phyloP scores from a whole-genome alignment of 495 filamentous ascomycete genomes.

The Chlorociboria aeruginascens region DNA sequence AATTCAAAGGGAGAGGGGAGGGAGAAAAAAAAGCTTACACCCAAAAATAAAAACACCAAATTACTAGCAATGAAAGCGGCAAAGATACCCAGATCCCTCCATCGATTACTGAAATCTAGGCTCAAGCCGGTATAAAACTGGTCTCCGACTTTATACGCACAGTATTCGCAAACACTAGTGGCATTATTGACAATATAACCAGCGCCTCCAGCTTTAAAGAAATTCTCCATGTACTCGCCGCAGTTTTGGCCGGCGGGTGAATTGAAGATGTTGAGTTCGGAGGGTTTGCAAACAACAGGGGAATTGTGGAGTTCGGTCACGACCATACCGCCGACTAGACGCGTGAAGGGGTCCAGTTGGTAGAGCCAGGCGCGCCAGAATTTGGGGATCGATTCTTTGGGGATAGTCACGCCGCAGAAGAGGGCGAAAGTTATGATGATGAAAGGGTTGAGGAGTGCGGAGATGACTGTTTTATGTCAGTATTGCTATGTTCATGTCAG shows the following conservation, averaged over 20 bases:
- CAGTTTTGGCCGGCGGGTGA: conserved; percentile 45
- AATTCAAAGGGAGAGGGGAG: too few species aligned
- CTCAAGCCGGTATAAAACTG: conserved; percentile 59
- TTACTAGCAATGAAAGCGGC: conserved; percentile 63
- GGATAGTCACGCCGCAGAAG: conserved; percentile 65
- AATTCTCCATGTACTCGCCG: conserved; percentile 56
- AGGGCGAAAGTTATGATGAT: conserved; percentile 53
- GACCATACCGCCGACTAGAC: conserved; percentile 66
- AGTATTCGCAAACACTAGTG: conserved; percentile 58
- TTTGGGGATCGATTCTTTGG: conserved; percentile 37
- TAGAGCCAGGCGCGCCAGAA: conserved; percentile 66
- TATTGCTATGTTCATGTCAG: too few species aligned
- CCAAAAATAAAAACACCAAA: conserved; percentile 60
- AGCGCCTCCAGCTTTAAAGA: conserved; percentile 49
- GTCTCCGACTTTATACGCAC: conserved; percentile 64
- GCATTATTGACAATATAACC: conserved; percentile 59
- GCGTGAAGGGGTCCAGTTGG: conserved; percentile 72
- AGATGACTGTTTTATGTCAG: conserved; percentile 30
- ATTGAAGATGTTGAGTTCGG: conserved; percentile 45
- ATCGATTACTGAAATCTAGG: conserved; percentile 52
- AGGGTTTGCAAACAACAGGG: conserved; percentile 40
- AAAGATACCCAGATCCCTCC: conserved; percentile 74
- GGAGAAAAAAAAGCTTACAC: conserved; percentile 31
- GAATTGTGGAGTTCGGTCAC: conserved; percentile 47
- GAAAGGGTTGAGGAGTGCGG: conserved; percentile 52